Conservation (phyloP, 139 green algal genomes). For the Medakamo hakoo region DNA sequence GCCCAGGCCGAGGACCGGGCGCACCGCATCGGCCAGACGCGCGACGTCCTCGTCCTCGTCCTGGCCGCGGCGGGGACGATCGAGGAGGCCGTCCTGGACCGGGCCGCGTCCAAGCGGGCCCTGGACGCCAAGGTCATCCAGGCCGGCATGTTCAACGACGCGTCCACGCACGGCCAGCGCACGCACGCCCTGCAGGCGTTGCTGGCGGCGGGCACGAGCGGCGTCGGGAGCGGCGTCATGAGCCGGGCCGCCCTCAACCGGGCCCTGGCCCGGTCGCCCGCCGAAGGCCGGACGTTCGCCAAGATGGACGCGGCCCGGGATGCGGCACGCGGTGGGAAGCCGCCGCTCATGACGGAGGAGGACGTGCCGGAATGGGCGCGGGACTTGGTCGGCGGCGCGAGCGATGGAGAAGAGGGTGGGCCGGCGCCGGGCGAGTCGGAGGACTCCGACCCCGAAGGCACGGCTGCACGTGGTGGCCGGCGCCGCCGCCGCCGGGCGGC, state of each 20-base stretch:
- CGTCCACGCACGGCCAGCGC: conserved; percentile 4
- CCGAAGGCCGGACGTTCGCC: conserved; percentile 10
- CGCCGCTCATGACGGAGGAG: neutral
- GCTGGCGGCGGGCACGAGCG: conserved; percentile 1
- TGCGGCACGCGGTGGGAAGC: too few relatives aligned
- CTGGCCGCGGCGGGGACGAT: conserved; percentile 40
- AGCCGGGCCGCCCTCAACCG: conserved; percentile 21
- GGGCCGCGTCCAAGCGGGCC: conserved; percentile 20
- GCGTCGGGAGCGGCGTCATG: conserved; percentile 18
- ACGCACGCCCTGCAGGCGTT: conserved; percentile 8
- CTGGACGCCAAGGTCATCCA: conserved; percentile 38
- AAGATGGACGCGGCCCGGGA: neutral
- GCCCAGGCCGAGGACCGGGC: conserved; percentile 51
- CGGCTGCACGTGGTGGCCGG: too few relatives aligned
- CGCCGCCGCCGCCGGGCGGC: too few relatives aligned
- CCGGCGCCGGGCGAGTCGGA: neutral
- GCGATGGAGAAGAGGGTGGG: neutral
- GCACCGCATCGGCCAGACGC: conserved; percentile 58
- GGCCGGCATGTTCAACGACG: conserved; percentile 27
- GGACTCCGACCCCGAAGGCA: neutral
- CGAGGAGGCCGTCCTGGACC: conserved; percentile 34
- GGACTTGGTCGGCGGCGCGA: neutral
- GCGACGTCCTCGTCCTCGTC: conserved; percentile 59
- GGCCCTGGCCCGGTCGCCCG: conserved; percentile 18
- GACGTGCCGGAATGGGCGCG: neutral